Conservation (phyloP, 108 stramenopile genomes). For the Stephanodiscus triporus region DNA sequence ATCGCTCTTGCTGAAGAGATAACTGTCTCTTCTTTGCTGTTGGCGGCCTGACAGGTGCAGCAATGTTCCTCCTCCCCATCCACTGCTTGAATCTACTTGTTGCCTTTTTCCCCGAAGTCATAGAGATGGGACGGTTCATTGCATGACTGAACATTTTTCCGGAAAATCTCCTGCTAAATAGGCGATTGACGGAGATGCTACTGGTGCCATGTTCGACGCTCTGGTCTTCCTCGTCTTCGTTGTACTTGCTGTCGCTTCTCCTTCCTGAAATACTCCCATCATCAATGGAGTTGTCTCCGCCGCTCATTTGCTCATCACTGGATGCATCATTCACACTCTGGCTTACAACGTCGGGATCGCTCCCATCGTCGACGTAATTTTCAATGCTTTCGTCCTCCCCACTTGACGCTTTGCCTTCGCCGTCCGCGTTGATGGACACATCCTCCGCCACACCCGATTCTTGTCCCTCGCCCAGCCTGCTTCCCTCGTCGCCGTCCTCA, state of each 20-base stretch:
- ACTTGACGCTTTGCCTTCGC: background rate
- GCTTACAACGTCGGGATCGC: background rate
- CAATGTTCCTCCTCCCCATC: background rate
- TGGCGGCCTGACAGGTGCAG: background rate
- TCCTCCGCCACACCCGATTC: no score
- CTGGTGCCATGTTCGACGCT: background rate
- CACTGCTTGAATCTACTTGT: conserved; percentile 5
- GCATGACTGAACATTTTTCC: background rate
- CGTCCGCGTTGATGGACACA: no score
- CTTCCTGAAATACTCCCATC: background rate
- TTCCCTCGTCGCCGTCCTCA: background rate
- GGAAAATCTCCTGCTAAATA: background rate
- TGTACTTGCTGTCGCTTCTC: background rate
- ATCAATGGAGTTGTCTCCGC: background rate
- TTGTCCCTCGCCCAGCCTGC: background rate
- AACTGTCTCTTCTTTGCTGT: background rate
- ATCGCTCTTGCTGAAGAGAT: background rate
- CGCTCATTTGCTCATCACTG: background rate
- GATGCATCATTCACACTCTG: background rate
- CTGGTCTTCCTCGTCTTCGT: background rate
- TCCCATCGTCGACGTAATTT: background rate
- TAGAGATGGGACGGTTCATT: background rate
- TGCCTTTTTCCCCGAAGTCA: background rate
- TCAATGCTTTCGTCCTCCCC: background rate
- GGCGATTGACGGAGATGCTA: background rate